Evolutionary conservation across 768 basidiomycete genomes (phyloP).

Genomic region (Amanita phalloides): DNA sequence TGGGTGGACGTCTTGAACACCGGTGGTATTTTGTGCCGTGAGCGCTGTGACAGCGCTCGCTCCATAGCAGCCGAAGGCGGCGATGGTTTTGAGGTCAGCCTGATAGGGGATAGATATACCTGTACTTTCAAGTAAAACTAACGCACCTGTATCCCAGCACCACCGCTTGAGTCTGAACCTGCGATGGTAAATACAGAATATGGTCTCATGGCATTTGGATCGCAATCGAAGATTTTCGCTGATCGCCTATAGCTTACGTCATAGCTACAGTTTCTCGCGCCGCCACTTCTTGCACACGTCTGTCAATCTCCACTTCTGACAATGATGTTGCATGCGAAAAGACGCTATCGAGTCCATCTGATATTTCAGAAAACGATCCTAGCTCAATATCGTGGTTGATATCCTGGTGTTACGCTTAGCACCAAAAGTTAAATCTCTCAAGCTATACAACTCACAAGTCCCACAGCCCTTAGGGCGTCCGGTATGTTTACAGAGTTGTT

Average conservation of each 20-base stretch:
- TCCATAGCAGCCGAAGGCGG: slow-evolving; percentile 71
- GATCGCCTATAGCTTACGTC: background rate
- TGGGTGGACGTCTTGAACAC: slow-evolving; percentile 67
- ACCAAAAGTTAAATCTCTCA: background rate
- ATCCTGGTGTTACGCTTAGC: background rate
- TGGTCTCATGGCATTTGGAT: background rate
- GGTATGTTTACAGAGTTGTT: background rate
- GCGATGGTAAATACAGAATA: slow-evolving; percentile 56
- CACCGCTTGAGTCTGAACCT: slow-evolving; percentile 75
- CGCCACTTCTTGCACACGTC: background rate
- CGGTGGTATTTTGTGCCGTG: slow-evolving; percentile 83
- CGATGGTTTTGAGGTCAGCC: slow-evolving; percentile 85
- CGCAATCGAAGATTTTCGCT: background rate
- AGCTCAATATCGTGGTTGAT: background rate
- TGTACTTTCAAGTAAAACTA: slow-evolving; percentile 6
- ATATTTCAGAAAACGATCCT: background rate
- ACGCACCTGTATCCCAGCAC: slow-evolving; percentile 80
- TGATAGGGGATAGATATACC: slow-evolving; percentile 15
- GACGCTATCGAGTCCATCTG: background rate
- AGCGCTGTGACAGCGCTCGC: slow-evolving; percentile 76
- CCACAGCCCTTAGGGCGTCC: background rate
- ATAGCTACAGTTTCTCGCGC: background rate
- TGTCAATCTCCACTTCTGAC: background rate
- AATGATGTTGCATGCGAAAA: background rate
- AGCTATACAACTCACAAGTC: background rate